Percentiles rank a stretch among this genome's conserved stretches.
These are phyloP conservation scores for Lyophyllum shimeji DNA, from an alignment of 768 basidiomycete species.

Conservation along the genomic window DNA sequence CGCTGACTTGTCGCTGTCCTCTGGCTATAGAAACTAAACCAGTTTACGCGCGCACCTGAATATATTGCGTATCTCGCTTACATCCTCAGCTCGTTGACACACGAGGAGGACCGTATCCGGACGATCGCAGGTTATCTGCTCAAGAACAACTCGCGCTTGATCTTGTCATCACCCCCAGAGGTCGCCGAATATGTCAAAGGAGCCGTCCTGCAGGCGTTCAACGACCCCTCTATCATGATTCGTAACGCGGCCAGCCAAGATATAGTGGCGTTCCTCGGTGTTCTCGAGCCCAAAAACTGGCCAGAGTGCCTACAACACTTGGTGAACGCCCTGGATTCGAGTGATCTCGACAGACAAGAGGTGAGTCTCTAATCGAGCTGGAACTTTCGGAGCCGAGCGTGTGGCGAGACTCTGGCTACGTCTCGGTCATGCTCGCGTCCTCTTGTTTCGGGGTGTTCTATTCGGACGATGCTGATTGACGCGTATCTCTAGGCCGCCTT, in stretches of 20 bases:
- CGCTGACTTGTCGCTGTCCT: conserved; percentile 19
- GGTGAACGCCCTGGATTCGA: conserved; percentile 74
- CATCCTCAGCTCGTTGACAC: conserved; percentile 77
- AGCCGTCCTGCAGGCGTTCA: conserved; percentile 79
- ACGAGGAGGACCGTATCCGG: conserved; percentile 90
- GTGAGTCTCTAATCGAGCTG: conserved; percentile 44
- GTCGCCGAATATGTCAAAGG: conserved; percentile 74
- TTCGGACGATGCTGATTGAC: conserved; percentile 11
- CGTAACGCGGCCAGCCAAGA: conserved; percentile 93
- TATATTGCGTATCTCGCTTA: conserved; percentile 96
- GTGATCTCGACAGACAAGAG: conserved; percentile 80
- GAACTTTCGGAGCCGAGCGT: neutral
- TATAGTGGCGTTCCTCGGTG: conserved; percentile 85
- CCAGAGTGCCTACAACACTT: conserved; percentile 90
- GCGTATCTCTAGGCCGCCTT: conserved; percentile 70
- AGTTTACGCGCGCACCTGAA: conserved; percentile 85
- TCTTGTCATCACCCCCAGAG: conserved; percentile 64
- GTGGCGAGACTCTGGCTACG: neutral
- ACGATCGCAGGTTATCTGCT: conserved; percentile 95
- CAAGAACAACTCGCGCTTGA: conserved; percentile 90
- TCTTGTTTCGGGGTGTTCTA: conserved; percentile 6
- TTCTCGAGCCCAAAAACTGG: conserved; percentile 91
- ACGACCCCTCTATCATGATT: conserved; percentile 80
- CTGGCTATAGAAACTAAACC: conserved; percentile 72
- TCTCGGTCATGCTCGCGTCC: neutral